Percentiles rank a stretch among this genome's conserved stretches.
These are phyloP conservation scores for Tetraselmis striata DNA, from an alignment of 139 green algal species.

Conservation along the genomic window DNA sequence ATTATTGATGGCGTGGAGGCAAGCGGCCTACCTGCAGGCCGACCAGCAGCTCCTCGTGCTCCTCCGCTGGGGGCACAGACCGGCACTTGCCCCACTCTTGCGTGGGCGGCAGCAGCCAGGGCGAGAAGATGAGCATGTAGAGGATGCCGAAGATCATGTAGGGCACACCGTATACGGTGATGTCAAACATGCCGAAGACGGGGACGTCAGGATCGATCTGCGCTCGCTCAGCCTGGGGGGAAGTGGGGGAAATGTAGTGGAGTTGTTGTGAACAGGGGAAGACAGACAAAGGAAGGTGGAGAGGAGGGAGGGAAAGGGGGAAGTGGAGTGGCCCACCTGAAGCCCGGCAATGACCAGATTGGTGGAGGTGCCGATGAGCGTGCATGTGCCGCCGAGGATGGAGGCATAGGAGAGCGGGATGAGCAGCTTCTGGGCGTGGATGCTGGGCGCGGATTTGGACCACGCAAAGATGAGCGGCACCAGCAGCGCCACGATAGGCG, in stretches of 20 bases:
- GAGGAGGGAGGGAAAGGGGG: no score
- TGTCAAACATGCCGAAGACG: conserved; percentile 18
- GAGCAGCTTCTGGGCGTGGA: conserved; percentile 47
- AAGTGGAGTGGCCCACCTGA: no score
- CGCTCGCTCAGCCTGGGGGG: background rate
- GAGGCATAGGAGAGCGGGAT: conserved; percentile 65
- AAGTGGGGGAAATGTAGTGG: no score
- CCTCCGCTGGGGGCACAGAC: background rate
- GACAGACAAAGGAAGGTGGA: no score
- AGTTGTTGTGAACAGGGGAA: no score
- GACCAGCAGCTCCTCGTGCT: background rate
- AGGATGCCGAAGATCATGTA: conserved; percentile 26
- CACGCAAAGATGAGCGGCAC: conserved; percentile 47
- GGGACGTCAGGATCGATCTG: background rate
- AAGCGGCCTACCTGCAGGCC: background rate
- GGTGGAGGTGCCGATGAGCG: conserved; percentile 72
- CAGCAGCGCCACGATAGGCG: conserved; percentile 57
- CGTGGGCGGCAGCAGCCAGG: conserved; percentile 6
- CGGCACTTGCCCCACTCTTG: background rate
- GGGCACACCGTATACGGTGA: conserved; percentile 33
- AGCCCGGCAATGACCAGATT: conserved; percentile 71
- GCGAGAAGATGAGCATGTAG: conserved; percentile 24
- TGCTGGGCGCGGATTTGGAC: conserved; percentile 15
- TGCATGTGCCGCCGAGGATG: conserved; percentile 69
- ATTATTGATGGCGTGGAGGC: no score